These are phyloP conservation scores for Ceratocystis destructans DNA, from an alignment of 2,329 filamentous ascomycete species.

Conservation along the genomic window DNA sequence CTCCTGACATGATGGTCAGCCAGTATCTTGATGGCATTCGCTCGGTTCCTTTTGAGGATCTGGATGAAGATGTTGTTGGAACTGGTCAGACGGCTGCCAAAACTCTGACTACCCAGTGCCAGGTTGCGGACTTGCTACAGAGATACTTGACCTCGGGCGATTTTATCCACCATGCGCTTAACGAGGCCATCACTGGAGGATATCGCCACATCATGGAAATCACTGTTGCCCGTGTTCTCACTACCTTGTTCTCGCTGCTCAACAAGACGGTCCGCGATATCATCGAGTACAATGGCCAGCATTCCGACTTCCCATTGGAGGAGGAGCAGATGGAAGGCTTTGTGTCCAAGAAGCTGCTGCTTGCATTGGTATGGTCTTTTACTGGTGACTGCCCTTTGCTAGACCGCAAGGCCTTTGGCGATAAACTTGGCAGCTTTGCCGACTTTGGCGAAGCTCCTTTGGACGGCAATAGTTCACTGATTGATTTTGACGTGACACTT, in stretches of 20 bases:
- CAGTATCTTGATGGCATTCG: slow-evolving; percentile 80
- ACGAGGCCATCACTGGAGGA: slow-evolving; percentile 50
- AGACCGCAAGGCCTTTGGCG: slow-evolving; percentile 81
- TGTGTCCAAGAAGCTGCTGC: slow-evolving; percentile 81
- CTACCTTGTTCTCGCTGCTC: slow-evolving; percentile 84
- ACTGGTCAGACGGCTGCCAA: slow-evolving; percentile 64
- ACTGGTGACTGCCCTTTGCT: slow-evolving; percentile 83
- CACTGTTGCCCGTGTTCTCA: slow-evolving; percentile 77
- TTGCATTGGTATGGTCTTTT: slow-evolving; percentile 88
- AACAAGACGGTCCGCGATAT: slow-evolving; percentile 88
- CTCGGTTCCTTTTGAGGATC: slow-evolving; percentile 76
- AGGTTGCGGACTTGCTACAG: slow-evolving; percentile 67
- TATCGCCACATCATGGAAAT: slow-evolving; percentile 99
- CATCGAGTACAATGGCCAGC: slow-evolving; percentile 90
- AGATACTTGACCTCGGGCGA: slow-evolving; percentile 63
- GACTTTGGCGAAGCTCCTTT: slow-evolving; percentile 75
- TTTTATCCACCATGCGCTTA: slow-evolving; percentile 65
- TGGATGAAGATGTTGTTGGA: slow-evolving; percentile 79
- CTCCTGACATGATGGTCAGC: slow-evolving; percentile 77
- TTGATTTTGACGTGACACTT: slow-evolving; percentile 85
- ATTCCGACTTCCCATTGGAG: slow-evolving; percentile 85
- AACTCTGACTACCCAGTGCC: slow-evolving; percentile 61
- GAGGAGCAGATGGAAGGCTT: slow-evolving; percentile 80
- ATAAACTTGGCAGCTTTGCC: slow-evolving; percentile 67
- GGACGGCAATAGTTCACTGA: slow-evolving; percentile 67